phyloP scores from a whole-genome alignment of 169 alveolate genomes.

The Pseudocohnilembus persalinus region DNA sequence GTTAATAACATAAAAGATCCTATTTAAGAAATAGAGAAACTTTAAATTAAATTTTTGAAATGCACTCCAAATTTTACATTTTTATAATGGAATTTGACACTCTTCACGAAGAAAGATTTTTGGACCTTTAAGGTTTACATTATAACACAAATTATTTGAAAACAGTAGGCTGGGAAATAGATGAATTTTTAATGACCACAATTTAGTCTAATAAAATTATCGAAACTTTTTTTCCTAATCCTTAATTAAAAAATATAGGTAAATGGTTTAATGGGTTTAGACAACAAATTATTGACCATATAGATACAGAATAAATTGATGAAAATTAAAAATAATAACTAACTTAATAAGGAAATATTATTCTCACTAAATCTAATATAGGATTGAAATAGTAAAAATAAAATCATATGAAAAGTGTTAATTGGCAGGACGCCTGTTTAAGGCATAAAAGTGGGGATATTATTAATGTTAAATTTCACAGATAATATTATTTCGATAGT shows the following conservation, averaged over 20 bases:
- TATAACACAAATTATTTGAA: neutral
- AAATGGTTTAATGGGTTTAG: neutral
- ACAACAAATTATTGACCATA: neutral
- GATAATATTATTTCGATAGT: no score
- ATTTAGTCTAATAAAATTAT: neutral
- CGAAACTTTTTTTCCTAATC: neutral
- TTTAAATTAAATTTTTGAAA: no score
- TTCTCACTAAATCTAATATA: no score
- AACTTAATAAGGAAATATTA: neutral
- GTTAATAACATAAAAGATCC: no score
- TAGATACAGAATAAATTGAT: neutral
- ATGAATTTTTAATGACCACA: neutral
- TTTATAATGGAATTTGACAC: no score
- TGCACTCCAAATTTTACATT: no score
- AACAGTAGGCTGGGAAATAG: neutral
- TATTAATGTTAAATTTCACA: no score
- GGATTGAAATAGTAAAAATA: no score
- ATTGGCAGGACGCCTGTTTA: neutral
- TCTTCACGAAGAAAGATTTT: neutral
- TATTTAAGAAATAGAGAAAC: no score
- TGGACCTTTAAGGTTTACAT: neutral
- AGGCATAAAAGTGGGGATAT: no score
- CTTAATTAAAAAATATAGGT: neutral
- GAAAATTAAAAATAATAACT: no score
- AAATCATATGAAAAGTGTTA: neutral